Conservation (phyloP, 23 red algal species). For the Pyropia yezoensis region DNA sequence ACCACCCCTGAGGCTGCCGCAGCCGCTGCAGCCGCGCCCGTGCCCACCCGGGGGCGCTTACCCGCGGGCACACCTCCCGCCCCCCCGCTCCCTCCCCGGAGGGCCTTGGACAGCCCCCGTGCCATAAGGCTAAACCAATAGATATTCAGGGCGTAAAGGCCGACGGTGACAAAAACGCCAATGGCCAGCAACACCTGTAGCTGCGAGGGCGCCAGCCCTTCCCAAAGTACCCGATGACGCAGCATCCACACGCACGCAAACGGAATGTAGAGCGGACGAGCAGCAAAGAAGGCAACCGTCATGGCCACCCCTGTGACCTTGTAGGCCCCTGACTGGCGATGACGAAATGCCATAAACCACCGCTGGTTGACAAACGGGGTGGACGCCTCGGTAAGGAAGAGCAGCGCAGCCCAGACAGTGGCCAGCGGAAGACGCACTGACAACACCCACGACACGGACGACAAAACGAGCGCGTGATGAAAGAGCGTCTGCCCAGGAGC, state of each 20-base stretch:
- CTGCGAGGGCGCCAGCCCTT: neutral
- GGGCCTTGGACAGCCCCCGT: constrained; percentile 10
- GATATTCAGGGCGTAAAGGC: constrained; percentile 8
- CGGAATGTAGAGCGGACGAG: constrained; percentile 10
- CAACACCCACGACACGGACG: neutral
- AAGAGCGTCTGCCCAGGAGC: constrained; percentile 4
- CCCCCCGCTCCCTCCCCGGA: neutral
- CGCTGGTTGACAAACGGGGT: constrained; percentile 39
- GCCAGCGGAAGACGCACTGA: constrained; percentile 11
- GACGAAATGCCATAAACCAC: constrained; percentile 26
- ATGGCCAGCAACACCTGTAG: neutral
- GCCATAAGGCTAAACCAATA: constrained; percentile 21
- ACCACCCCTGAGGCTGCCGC: no score
- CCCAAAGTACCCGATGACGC: neutral
- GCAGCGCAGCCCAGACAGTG: constrained; percentile 13
- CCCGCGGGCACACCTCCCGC: no score
- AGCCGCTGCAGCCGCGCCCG: no score
- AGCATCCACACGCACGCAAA: neutral
- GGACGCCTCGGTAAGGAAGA: constrained; percentile 36
- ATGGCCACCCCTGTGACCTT: constrained; percentile 4
- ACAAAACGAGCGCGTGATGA: constrained; percentile 5
- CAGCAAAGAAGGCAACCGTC: constrained; percentile 6
- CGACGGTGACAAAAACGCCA: constrained; percentile 1
- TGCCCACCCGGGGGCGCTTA: no score
- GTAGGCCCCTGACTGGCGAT: constrained; percentile 9